Conservation (phyloP, 495 filamentous ascomycete species). For the Echria macrotheca region DNA sequence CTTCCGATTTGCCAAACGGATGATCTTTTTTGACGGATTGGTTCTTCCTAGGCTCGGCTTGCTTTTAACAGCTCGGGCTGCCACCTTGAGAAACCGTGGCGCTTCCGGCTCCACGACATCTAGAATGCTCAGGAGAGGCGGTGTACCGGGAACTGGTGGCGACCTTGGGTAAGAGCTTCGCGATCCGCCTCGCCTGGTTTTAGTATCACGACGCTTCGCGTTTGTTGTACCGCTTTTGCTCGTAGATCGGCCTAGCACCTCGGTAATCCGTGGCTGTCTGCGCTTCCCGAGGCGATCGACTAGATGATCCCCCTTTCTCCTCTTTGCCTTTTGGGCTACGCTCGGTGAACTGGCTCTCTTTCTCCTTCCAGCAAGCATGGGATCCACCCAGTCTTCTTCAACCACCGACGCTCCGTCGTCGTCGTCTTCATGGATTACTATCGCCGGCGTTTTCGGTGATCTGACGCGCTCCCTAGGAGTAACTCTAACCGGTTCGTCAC, state of each 20-base stretch:
- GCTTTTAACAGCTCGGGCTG: conserved; percentile 61
- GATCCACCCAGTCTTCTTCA: conserved; percentile 50
- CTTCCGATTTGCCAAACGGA: conserved; percentile 60
- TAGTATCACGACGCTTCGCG: no score
- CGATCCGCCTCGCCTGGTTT: no score
- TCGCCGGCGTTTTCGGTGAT: no score
- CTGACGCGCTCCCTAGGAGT: neutral
- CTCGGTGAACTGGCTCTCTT: conserved; percentile 19
- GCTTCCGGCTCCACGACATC: conserved; percentile 58
- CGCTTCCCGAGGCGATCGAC: conserved; percentile 20
- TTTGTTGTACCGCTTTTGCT: conserved; percentile 5
- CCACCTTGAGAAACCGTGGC: conserved; percentile 74
- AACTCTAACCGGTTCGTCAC: conserved; percentile 25
- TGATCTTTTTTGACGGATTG: conserved; percentile 68
- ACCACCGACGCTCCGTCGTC: conserved; percentile 39
- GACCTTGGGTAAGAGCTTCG: no score
- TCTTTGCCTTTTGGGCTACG: conserved; percentile 10
- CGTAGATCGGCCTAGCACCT: conserved; percentile 32
- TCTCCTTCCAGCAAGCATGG: conserved; percentile 45
- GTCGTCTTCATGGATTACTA: conserved; percentile 23
- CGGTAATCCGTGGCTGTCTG: conserved; percentile 43
- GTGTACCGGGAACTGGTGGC: no score
- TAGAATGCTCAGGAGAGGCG: conserved; percentile 61
- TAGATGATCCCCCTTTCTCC: conserved; percentile 26
- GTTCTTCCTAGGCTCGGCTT: conserved; percentile 61